phyloP scores from a whole-genome alignment of 2,329 filamentous ascomycete species.

The Exutisphaerella laricina region DNA sequence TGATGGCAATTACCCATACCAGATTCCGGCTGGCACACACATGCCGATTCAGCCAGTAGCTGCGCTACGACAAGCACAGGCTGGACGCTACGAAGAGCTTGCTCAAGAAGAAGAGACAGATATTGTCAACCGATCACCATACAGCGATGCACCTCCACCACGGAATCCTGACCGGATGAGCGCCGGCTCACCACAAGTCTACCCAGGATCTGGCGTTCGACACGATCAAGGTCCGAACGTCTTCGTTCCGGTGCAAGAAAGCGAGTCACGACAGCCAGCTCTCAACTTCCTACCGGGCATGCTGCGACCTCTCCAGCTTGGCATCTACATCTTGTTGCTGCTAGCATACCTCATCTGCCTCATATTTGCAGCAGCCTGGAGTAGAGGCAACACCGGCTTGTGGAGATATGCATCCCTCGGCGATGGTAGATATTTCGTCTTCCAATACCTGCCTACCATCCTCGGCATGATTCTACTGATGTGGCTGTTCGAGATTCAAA shows the following conservation, averaged over 20 bases:
- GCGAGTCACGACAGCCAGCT: constrained; percentile 25
- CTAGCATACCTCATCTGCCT: constrained; percentile 66
- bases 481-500: constrained; percentile 69
- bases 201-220: constrained; percentile 2
- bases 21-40: constrained; percentile 10
- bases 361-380: constrained; percentile 67
- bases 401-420: constrained; percentile 64
- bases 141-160: constrained; percentile 15
- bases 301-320: constrained; percentile 61
- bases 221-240: constrained; percentile 21
- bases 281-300: constrained; percentile 68
- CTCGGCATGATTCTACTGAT: constrained; percentile 66
- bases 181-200: constrained; percentile 1
- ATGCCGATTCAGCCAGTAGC: constrained; percentile 11
- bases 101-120: constrained; percentile 20
- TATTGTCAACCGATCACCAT: constrained; percentile 11
- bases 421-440: constrained; percentile 73
- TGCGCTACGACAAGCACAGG: too few relatives aligned
- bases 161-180: constrained; percentile 16
- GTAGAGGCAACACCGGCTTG: constrained; percentile 57
- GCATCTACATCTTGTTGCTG: constrained; percentile 55
- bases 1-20: constrained; percentile 22
- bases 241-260: constrained; percentile 31
- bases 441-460: constrained; percentile 77
- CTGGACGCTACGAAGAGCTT: constrained; percentile 18